Base-by-base conservation (phyloP, 2,329 filamentous ascomycete genomes). In the Aspergillus felis region DNA sequence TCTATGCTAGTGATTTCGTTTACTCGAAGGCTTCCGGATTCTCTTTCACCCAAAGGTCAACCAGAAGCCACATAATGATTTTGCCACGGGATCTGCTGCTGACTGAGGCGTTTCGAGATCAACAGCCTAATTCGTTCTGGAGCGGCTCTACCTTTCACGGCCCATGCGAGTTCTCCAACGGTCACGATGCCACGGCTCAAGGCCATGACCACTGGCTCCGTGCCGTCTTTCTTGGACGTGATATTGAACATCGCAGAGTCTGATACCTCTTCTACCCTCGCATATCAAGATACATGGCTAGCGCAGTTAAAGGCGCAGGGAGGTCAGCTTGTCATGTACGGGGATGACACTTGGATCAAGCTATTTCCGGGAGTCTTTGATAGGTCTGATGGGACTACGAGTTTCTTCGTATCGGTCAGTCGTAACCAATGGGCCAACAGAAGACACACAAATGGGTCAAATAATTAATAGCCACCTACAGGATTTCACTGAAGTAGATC, bases 171-270 rank as follows among this genome's bases (percentile, higher is more conserved):
- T n/a, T 92, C 95, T 53, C 94, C 94, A 1, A 99, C 94, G 7
- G 93, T 99, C 60, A 99, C 94, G 20, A 97, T 99, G 94, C 94
- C 94, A 46, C 87, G 93, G 61, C 87, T 99, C 68, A 99, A 99
- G 78, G 92, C 94, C 51, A 92, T 99, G 62, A 99, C 94, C 0
- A 97, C 94, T 1, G 94, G 94, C 60, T 97, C 93, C 1, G 94
- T 96, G n/a, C 94, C 94, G 3, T 97, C 93, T 2, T 99, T 99
- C 74, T 85, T 97, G 59, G 94, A 99, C 73, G 89, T 97, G 17
- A 96, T 99, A 60, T 82, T 99, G 58, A 99, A 97, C 71, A 91
- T 99, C 71, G 91, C 95, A 63, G 94, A 99, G 75, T 92, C 87
- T 20, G 94, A 99, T 71, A 93, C 91, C 3, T 89, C 89, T 14